These are phyloP conservation scores for Coccomyxa subellipsoidea DNA, from an alignment of 163 green algal genomes.

Conservation along the genomic window DNA sequence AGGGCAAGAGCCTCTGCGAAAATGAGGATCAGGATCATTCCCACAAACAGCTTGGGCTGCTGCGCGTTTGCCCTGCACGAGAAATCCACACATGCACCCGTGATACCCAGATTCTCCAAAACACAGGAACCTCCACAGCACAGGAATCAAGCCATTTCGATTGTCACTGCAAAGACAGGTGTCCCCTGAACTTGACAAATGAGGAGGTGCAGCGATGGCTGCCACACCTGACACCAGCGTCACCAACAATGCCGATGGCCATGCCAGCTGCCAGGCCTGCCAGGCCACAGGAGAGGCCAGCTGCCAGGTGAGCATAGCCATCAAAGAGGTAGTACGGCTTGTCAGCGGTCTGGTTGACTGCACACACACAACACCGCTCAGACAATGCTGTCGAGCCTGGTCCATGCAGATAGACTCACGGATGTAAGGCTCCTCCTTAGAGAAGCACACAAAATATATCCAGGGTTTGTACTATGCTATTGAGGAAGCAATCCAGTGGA, in stretches of 20 bases:
- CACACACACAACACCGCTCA: conserved; percentile 2
- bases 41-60: conserved; percentile 99
- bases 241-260: conserved; percentile 98
- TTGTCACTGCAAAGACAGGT: no score
- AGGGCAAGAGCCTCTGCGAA: conserved; percentile 98
- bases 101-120: no score
- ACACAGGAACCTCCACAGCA: no score
- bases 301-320: conserved; percentile 95
- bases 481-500: no score
- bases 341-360: conserved; percentile 73
- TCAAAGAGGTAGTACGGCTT: conserved; percentile 95
- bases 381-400: no score
- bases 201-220: neutral
- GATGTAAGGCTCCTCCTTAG: no score
- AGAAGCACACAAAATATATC: no score
- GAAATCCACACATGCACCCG: neutral
- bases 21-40: conserved; percentile 99
- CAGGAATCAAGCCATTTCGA: no score
- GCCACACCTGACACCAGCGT: conserved; percentile 88
- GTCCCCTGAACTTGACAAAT: no score
- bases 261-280: conserved; percentile 93
- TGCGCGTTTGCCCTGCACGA: conserved; percentile 91
- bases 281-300: conserved; percentile 93
- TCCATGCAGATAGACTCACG: no score
- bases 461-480: no score